A percentile compares a stretch with the other conserved stretches of the same genome.
Conservation (phyloP, 1,139 yeast species). For the Taphrina flavorubra region DNA sequence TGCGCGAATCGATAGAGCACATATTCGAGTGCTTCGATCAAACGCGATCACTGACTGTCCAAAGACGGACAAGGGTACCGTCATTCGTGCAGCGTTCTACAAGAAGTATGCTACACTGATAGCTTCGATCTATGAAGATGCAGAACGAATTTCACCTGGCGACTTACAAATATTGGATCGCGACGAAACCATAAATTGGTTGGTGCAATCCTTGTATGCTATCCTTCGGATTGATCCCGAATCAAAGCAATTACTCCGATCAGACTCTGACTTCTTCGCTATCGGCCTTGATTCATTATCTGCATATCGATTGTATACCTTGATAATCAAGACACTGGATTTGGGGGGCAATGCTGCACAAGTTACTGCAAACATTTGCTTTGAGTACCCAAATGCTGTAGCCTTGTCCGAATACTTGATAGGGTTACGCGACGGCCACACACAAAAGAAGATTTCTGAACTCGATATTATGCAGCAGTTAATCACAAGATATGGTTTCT, state of each 20-base stretch:
- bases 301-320: neutral
- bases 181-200: neutral
- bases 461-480: neutral
- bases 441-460: neutral
- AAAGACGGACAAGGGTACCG: conserved; percentile 11
- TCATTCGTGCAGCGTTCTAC: conserved; percentile 11
- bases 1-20: conserved; percentile 2
- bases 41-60: neutral
- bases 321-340: neutral
- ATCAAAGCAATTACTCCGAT: neutral
- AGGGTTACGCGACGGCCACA: neutral
- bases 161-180: neutral
- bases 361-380: conserved; percentile 9
- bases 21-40: conserved; percentile 5
- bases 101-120: conserved; percentile 8
- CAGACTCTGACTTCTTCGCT: conserved; percentile 4
- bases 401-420: neutral
- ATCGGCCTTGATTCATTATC: conserved; percentile 5
- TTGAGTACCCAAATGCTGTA: neutral
- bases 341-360: conserved; percentile 2
- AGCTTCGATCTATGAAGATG: conserved; percentile 8
- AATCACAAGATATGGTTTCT: neutral
- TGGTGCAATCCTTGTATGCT: neutral
- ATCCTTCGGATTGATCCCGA: neutral
- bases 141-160: neutral